These are phyloP conservation scores for Cicer cuneatum DNA, from an alignment of 306 rosid species.

Conservation along the genomic window DNA sequence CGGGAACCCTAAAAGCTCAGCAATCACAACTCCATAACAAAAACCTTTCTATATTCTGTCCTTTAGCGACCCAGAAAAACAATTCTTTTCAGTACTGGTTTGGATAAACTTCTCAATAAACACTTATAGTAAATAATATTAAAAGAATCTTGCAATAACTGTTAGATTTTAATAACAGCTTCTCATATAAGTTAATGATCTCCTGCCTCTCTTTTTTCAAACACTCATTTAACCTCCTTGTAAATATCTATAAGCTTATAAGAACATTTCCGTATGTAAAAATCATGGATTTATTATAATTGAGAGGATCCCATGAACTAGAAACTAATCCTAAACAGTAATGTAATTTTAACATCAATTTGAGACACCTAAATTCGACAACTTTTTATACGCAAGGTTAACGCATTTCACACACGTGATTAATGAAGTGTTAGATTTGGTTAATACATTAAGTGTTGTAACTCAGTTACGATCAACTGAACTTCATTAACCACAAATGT, in stretches of 20 bases:
- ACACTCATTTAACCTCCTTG: neutral
- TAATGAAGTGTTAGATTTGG: too few species aligned
- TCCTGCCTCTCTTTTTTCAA: neutral
- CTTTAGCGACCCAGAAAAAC: neutral
- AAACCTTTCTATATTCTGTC: neutral
- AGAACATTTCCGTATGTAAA: neutral
- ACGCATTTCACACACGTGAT: too few species aligned
- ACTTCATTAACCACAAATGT: too few species aligned
- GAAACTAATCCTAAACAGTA: neutral
- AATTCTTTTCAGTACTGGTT: neutral
- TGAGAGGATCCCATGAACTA: neutral
- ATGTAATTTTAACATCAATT: too few species aligned
- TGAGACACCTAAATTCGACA: too few species aligned
- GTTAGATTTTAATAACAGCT: neutral
- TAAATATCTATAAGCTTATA: constrained; percentile 4
- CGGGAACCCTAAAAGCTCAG: neutral
- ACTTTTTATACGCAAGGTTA: too few species aligned
- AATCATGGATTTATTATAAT: neutral
- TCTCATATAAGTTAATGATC: neutral
- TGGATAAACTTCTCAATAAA: constrained; percentile 6
- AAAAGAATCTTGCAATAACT: neutral
- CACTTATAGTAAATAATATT: constrained; percentile 2
- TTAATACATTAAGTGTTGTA: too few species aligned
- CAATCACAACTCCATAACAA: neutral
- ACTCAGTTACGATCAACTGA: too few species aligned